Evolutionary conservation across 305 asterid genomes (phyloP).

Genomic region (Rubia tinctorum): DNA sequence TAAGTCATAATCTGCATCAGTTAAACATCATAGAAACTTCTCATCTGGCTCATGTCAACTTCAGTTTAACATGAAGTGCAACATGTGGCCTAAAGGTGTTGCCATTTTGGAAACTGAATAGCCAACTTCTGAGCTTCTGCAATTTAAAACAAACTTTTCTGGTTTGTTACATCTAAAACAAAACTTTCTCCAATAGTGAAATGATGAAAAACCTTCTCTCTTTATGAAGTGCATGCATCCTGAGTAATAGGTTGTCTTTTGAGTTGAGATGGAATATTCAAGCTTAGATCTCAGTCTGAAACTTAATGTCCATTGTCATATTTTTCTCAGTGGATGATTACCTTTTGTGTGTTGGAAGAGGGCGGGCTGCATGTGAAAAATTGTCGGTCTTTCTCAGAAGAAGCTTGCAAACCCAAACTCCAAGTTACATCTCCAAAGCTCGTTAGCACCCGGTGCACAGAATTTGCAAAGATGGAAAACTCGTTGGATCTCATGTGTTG

Average conservation of each 20-base stretch:
- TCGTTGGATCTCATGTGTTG: background rate
- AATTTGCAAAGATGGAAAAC: background rate
- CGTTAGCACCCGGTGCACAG: slow-evolving; percentile 19
- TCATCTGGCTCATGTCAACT: background rate
- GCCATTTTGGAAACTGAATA: background rate
- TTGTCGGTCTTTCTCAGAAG: slow-evolving; percentile 65
- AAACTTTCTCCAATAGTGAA: background rate
- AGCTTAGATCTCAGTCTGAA: background rate
- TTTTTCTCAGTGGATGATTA: slow-evolving; percentile 57
- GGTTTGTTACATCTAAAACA: background rate
- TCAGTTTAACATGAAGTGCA: background rate
- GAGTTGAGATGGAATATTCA: background rate
- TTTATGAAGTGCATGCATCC: background rate
- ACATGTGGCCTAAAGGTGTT: background rate
- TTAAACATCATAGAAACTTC: background rate
- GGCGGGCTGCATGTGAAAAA: slow-evolving; percentile 61
- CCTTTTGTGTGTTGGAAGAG: slow-evolving; percentile 67
- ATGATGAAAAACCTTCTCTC: background rate
- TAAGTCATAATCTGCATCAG: background rate
- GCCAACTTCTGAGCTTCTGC: background rate
- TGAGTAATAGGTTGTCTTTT: background rate
- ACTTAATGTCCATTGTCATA: slow-evolving; percentile 8
- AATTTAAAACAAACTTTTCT: background rate
- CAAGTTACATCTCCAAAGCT: slow-evolving; percentile 32
- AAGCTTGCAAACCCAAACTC: slow-evolving; percentile 52